These are phyloP conservation scores for Golubevia pallescens DNA, from an alignment of 1,284 basidiomycete species.

Conservation along the genomic window DNA sequence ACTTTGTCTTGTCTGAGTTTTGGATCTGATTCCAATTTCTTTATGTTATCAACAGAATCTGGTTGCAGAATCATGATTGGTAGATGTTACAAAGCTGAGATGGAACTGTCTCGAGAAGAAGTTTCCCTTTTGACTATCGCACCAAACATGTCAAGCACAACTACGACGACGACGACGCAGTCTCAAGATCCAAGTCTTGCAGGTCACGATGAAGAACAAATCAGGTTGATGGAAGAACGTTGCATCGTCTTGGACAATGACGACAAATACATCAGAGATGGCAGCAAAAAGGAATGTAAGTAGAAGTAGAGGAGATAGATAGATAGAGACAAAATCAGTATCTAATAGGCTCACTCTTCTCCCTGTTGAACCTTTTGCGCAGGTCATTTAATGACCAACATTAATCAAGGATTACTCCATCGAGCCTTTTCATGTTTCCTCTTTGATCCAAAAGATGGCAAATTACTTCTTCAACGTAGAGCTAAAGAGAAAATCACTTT, in stretches of 20 bases:
- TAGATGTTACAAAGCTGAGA: background rate
- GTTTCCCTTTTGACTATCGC: background rate
- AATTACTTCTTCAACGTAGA: conserved; percentile 54
- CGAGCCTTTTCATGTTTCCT: conserved; percentile 62
- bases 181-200: conserved; percentile 20
- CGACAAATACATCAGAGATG: conserved; percentile 56
- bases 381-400: conserved; percentile 62
- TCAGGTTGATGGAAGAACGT: conserved; percentile 63
- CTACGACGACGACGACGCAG: background rate
- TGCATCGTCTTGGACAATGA: conserved; percentile 61
- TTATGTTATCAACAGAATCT: background rate
- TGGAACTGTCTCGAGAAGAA: background rate
- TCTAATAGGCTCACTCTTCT: background rate
- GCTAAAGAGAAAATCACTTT: conserved; percentile 63
- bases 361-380: background rate
- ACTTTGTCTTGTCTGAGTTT: background rate
- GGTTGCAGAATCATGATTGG: background rate
- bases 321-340: background rate
- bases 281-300: conserved; percentile 61
- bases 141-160: background rate
- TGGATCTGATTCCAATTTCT: background rate
- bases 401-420: conserved; percentile 58
- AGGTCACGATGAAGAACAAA: conserved; percentile 64
- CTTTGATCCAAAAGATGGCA: conserved; percentile 55
- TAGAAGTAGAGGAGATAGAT: background rate